Evolutionary conservation across 2,329 filamentous ascomycete genomes (phyloP).

Genomic region (Plectosphaerella plurivora): DNA sequence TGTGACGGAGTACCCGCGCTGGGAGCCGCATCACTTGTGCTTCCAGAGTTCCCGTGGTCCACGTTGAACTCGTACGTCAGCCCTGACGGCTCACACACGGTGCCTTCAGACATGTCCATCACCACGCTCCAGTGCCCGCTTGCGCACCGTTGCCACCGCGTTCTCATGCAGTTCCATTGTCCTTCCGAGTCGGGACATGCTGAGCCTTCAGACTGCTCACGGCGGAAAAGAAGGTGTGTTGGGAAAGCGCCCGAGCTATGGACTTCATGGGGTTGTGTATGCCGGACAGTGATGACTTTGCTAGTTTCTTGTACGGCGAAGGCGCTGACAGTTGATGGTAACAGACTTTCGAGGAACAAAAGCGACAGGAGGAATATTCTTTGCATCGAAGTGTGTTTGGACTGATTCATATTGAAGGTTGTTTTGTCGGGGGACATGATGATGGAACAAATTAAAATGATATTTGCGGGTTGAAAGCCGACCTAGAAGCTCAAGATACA

Average conservation of each 20-base stretch:
- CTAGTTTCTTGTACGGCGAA: constrained; percentile 11
- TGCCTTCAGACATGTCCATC: constrained; percentile 39
- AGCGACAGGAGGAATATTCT: not conserved
- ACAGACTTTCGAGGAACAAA: not conserved
- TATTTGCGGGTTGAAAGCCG: too few relatives aligned
- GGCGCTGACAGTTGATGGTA: constrained; percentile 5
- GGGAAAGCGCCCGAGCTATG: not conserved
- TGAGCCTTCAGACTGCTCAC: constrained; percentile 27
- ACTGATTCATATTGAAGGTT: too few relatives aligned
- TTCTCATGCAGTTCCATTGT: constrained; percentile 50
- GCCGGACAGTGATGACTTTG: constrained; percentile 16
- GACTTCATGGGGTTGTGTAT: not conserved
- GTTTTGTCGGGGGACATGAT: too few relatives aligned
- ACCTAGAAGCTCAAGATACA: too few relatives aligned
- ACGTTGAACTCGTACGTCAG: constrained; percentile 34
- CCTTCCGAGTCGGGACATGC: constrained; percentile 39
- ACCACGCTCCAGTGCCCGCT: constrained; percentile 39
- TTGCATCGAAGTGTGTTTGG: too few relatives aligned
- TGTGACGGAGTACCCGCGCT: not conserved
- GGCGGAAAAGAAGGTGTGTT: constrained; percentile 3
- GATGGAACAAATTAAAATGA: too few relatives aligned
- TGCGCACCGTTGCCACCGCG: constrained; percentile 45
- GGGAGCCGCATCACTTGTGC: not conserved
- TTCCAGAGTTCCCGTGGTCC: constrained; percentile 13
- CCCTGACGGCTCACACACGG: constrained; percentile 38